A percentile compares a stretch with the other conserved stretches of the same genome.
Conservation (phyloP, 2,329 filamentous ascomycete genomes). For the Xylaria sp. region DNA sequence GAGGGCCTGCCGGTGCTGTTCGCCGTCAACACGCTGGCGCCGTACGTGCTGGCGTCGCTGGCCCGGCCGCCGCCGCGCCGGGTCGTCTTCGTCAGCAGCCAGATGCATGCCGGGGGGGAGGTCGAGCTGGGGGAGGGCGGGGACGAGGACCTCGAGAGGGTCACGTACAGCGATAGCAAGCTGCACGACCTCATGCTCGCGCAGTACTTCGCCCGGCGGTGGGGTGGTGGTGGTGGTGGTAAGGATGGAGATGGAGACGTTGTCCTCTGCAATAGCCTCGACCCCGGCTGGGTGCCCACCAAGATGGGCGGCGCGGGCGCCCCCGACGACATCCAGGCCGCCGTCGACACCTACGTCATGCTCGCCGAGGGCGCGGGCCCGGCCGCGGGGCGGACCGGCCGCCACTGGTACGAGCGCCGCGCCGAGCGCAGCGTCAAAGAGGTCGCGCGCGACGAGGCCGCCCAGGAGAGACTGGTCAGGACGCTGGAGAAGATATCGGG, state of each 20-base stretch:
- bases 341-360: conserved; percentile 50
- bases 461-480: conserved; percentile 49
- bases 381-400: conserved; percentile 36
- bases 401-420: conserved; percentile 42
- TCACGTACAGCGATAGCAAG: conserved; percentile 56
- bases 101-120: conserved; percentile 54
- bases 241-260: too few relatives aligned
- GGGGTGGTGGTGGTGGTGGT: conserved; percentile 40
- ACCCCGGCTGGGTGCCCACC: conserved; percentile 58
- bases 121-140: conserved; percentile 40
- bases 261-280: conserved; percentile 50
- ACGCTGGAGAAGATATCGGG: conserved; percentile 34
- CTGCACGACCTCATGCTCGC: conserved; percentile 59
- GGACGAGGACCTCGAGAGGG: conserved; percentile 41
- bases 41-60: conserved; percentile 57
- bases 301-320: conserved; percentile 56
- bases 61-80: conserved; percentile 50
- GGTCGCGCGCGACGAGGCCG: conserved; percentile 40
- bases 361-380: conserved; percentile 45
- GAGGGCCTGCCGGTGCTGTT: conserved; percentile 51
- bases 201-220: conserved; percentile 54
- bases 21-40: conserved; percentile 59
- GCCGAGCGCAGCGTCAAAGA: conserved; percentile 31
- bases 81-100: conserved; percentile 55
- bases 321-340: conserved; percentile 49